Base-by-base conservation (phyloP, 352 stramenopile genomes). In the Globisporangium spinosum region DNA sequence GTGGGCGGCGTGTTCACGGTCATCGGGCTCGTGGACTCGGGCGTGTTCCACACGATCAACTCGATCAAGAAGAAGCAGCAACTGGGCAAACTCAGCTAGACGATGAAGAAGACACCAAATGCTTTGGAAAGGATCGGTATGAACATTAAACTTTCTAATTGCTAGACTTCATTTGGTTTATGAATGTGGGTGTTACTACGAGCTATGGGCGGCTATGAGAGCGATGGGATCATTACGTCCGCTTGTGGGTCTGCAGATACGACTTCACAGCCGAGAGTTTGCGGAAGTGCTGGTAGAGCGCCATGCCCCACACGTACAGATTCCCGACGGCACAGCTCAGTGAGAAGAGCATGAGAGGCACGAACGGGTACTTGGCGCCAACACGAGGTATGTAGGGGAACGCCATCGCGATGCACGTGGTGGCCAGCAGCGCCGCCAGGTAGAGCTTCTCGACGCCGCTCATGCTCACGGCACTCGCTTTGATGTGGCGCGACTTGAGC, bases 11-110 rank as follows among this genome's bases (percentile, higher is more conserved):
- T 93, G 1, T 93, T 91, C 65, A 96, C 88, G 13, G 81, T 96
- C 70, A 85, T 96, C 61, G 80, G 85, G n/a, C 80, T 96, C 53
- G 72, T 94, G 53, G 84, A 94, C 74, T 89, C 85, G 6, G 85
- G 85, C 20, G 76, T 93, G 23, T 95, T 93, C 76, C 78, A 92
- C 66, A 69, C 83, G 20, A 77, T 94, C 62, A 93, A 93, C 71
- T 92, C 85, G 49, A 88, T 95, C 72, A 87, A 90, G 77, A 92
- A 87, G 71, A 95, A 94, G 74, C 77, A 90, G 71, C 76, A 90
- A 67, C 76, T 95, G 43, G 87, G 87, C 67, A 95, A 95, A 69
- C 71, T 91, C 13, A 72, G 64, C 43, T 69, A 69, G 53, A 59
- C 6, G 34, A 43, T 10, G 13, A 38, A 49, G 38, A 45, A 45